Evolutionary conservation across 106 monocot species (phyloP).

Genomic region (Hemerocallis citrina): DNA sequence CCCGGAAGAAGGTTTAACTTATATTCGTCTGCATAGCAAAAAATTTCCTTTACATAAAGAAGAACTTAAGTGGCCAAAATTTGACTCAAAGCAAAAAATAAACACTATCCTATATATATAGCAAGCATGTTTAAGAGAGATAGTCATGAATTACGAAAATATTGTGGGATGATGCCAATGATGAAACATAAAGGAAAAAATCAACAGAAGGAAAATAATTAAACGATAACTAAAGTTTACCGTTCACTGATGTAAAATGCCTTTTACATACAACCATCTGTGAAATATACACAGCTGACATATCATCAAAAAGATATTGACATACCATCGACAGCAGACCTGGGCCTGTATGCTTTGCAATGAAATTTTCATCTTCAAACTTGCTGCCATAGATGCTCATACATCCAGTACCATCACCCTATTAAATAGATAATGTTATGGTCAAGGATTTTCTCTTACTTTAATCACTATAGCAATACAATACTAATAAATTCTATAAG

Average conservation of each 20-base stretch:
- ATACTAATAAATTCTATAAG: not conserved
- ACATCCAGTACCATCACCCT: constrained; percentile 99
- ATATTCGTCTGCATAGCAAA: no score
- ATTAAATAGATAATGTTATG: not conserved
- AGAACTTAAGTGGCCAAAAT: not conserved
- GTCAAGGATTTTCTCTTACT: not conserved
- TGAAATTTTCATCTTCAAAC: constrained; percentile 98
- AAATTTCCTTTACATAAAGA: no score
- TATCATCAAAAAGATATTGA: not conserved
- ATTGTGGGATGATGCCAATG: no score
- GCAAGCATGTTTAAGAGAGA: no score
- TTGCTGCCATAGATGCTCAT: constrained; percentile 88
- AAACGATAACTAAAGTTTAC: not conserved
- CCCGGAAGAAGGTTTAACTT: no score
- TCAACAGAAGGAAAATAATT: not conserved
- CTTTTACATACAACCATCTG: not conserved
- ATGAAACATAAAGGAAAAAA: no score
- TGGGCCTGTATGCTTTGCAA: constrained; percentile 96
- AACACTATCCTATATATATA: no score
- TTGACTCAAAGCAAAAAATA: no score
- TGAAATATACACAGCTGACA: not conserved
- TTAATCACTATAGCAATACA: no score
- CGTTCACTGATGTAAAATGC: not conserved
- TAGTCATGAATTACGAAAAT: no score
- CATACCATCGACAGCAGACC: constrained; percentile 92